Percentiles rank a stretch among this genome's conserved stretches.
These are phyloP conservation scores for Hypoxylon sp. DNA, from an alignment of 2,329 filamentous ascomycete genomes.

Conservation along the genomic window DNA sequence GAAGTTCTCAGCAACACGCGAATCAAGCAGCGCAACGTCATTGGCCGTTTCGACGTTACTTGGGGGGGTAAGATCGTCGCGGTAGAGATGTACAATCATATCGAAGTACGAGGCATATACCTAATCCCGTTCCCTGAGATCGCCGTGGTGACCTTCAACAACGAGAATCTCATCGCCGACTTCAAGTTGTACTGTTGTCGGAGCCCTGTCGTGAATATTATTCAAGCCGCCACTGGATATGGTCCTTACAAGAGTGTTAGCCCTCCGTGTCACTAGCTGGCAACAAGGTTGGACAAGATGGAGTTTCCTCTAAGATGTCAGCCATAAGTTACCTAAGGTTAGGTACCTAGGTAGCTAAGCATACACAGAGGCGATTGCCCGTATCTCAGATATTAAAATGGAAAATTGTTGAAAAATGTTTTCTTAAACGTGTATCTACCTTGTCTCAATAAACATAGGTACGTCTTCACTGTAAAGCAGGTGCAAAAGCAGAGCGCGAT, in stretches of 20 bases:
- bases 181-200: conserved; percentile 33
- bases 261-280: conserved; percentile 6
- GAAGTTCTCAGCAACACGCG: conserved; percentile 17
- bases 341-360: background rate
- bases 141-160: conserved; percentile 12
- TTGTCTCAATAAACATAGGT: conserved; percentile 10
- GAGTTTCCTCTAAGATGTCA: background rate
- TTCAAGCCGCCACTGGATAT: conserved; percentile 24
- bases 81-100: conserved; percentile 25
- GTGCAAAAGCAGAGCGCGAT: conserved; percentile 23
- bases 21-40: conserved; percentile 26
- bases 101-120: conserved; percentile 8
- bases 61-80: conserved; percentile 29
- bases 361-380: background rate
- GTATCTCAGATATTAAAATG: background rate
- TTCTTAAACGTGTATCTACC: conserved; percentile 12
- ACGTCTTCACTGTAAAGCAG: conserved; percentile 19
- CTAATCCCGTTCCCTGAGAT: conserved; percentile 12
- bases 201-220: conserved; percentile 19
- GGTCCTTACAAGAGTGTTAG: conserved; percentile 18
- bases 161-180: conserved; percentile 21
- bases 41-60: conserved; percentile 22
- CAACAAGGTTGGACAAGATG: background rate
- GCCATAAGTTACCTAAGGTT: background rate
- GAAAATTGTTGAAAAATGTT: conserved; percentile 19